These are phyloP conservation scores for Aspergillus aculeatus DNA, from an alignment of 2,329 filamentous ascomycete genomes.

Conservation along the genomic window DNA sequence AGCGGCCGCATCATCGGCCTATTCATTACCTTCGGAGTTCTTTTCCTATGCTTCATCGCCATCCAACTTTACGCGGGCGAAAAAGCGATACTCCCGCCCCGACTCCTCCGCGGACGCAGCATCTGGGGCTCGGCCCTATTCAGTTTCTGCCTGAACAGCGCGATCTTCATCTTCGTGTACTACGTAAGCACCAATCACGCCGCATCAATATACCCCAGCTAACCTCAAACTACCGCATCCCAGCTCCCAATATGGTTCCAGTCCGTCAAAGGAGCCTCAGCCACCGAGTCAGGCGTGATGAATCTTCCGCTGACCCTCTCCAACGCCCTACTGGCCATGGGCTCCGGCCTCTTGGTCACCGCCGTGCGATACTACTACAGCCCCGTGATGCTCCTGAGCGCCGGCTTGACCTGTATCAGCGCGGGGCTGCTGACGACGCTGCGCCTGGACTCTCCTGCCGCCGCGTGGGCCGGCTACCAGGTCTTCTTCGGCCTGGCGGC, in stretches of 20 bases:
- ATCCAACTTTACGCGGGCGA: constrained; percentile 11
- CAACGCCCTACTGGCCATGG: constrained; percentile 7
- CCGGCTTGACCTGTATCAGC: constrained; percentile 6
- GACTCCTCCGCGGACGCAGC: constrained; percentile 8
- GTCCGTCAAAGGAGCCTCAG: constrained; percentile 10
- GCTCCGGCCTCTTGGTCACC: constrained; percentile 3
- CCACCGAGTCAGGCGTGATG: constrained; percentile 14
- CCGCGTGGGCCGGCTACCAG: constrained; percentile 8
- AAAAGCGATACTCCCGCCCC: constrained; percentile 10
- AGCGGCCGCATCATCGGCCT: constrained; percentile 42
- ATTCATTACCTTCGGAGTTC: constrained; percentile 25
- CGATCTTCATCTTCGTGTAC: constrained; percentile 15
- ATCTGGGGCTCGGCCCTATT: constrained; percentile 3
- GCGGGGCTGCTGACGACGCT: constrained; percentile 10
- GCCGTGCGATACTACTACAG: constrained; percentile 9
- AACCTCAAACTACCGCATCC: background rate
- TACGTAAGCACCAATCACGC: constrained; percentile 4
- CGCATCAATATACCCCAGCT: background rate
- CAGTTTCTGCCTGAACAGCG: constrained; percentile 7
- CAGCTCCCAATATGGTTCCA: constrained; percentile 21
- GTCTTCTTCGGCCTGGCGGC: constrained; percentile 10
- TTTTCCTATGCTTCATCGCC: constrained; percentile 4
- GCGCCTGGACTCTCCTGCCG: background rate
- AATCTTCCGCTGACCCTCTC: constrained; percentile 16
- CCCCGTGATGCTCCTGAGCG: constrained; percentile 12